Conservation (phyloP, 192 early-diverging fungal species). For the Glomus cerebriforme region DNA sequence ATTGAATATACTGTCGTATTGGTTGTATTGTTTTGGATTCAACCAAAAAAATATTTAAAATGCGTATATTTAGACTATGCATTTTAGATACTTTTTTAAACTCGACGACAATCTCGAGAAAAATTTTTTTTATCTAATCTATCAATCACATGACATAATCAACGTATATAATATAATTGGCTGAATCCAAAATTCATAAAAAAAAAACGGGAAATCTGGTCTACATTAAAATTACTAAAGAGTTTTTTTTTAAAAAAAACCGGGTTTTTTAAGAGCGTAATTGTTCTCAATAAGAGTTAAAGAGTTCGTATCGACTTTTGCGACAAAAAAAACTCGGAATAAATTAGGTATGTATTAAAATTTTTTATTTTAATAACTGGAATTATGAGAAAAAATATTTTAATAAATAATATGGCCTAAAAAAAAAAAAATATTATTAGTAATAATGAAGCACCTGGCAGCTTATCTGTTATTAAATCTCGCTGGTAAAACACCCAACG, state of each 20-base stretch:
- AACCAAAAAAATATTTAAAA: neutral
- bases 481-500: constrained; percentile 85
- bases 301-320: neutral
- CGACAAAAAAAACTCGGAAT: neutral
- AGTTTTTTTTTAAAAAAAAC: neutral
- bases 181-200: neutral
- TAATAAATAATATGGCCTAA: no score
- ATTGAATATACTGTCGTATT: neutral
- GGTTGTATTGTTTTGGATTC: neutral
- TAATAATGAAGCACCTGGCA: constrained; percentile 92
- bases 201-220: no score
- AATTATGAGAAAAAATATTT: no score
- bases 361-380: no score
- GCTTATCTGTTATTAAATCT: constrained; percentile 94
- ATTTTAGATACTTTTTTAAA: neutral
- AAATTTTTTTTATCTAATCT: neutral
- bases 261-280: neutral
- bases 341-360: constrained; percentile 3
- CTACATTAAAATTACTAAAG: no score
- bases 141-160: neutral
- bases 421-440: neutral
- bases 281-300: neutral
- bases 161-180: neutral
- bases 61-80: neutral
- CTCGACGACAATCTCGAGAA: no score